A percentile compares a stretch with the other conserved stretches of the same genome.
Evolutionary conservation across 2,329 filamentous ascomycete species (phyloP).

Genomic region (Periconia digitata): DNA sequence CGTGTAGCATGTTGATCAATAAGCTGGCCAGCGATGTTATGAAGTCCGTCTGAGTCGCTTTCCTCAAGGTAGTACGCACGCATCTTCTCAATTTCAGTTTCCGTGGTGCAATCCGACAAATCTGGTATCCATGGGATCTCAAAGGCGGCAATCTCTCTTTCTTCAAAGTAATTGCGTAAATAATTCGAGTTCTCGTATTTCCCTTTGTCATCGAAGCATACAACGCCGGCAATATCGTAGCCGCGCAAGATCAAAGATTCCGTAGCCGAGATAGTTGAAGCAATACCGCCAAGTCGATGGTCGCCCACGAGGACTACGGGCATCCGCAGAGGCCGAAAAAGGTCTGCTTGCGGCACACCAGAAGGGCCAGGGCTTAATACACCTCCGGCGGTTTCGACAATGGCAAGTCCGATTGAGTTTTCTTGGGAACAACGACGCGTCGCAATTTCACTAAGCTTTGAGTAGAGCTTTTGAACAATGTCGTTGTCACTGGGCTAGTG

Average conservation of each 20-base stretch:
- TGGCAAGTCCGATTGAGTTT: conserved; percentile 43
- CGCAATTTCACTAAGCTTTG: conserved; percentile 18
- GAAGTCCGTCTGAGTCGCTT: conserved; percentile 44
- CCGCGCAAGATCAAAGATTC: conserved; percentile 78
- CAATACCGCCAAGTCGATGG: conserved; percentile 75
- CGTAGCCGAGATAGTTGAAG: conserved; percentile 75
- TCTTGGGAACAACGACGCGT: background rate
- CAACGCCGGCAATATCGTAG: conserved; percentile 71
- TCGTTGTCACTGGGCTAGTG: conserved; percentile 27
- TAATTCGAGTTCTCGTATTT: conserved; percentile 70
- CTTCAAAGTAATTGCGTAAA: conserved; percentile 66
- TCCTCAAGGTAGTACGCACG: conserved; percentile 60
- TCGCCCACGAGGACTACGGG: conserved; percentile 77
- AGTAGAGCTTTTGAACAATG: conserved; percentile 20
- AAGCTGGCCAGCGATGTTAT: conserved; percentile 55
- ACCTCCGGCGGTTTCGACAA: conserved; percentile 81
- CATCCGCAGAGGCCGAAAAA: conserved; percentile 73
- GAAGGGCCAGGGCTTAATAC: conserved; percentile 78
- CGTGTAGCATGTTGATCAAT: conserved; percentile 57
- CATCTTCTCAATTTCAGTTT: conserved; percentile 61
- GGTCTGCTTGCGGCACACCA: conserved; percentile 74
- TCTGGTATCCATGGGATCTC: conserved; percentile 62
- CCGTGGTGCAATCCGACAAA: conserved; percentile 27
- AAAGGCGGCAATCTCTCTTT: conserved; percentile 58
- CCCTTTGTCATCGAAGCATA: conserved; percentile 66